Conservation (phyloP, 345 rosid genomes). For the Dovyalis caffra region DNA sequence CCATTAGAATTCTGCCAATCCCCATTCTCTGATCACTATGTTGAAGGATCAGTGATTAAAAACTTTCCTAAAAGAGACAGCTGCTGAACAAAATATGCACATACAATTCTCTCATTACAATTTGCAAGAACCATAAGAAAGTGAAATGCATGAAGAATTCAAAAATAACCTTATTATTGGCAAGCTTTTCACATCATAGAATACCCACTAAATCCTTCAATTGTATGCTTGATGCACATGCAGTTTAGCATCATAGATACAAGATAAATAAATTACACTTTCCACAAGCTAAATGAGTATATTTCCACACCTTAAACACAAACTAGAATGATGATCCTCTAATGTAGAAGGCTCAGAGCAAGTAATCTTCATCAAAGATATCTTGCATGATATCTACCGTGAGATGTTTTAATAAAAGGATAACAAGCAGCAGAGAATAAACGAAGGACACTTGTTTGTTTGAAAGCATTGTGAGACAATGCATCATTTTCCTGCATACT, state of each 20-base stretch:
- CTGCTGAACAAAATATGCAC: not conserved
- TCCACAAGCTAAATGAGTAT: not conserved
- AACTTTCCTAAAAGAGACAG: conserved; percentile 13
- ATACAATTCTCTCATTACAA: not conserved
- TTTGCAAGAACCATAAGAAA: not conserved
- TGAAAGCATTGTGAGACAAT: too few relatives aligned
- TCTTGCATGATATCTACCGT: not conserved
- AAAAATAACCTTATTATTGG: not conserved
- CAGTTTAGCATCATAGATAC: not conserved
- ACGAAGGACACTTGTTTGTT: too few relatives aligned
- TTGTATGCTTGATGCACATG: not conserved
- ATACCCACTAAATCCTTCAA: not conserved
- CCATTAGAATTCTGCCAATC: conserved; percentile 30
- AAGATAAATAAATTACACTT: not conserved
- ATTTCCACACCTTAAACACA: too few relatives aligned
- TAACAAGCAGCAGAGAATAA: too few relatives aligned
- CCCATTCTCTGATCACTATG: conserved; percentile 3
- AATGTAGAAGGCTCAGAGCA: not conserved
- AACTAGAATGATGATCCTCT: not conserved
- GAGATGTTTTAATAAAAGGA: too few relatives aligned
- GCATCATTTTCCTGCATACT: too few relatives aligned
- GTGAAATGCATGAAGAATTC: not conserved
- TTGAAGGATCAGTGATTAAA: not conserved
- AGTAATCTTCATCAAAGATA: not conserved
- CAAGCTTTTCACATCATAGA: not conserved